Evolutionary conservation across 306 rosid genomes (phyloP), one percentile per base, ranked within the genome.

Genomic region (Fagus crenata): DNA sequence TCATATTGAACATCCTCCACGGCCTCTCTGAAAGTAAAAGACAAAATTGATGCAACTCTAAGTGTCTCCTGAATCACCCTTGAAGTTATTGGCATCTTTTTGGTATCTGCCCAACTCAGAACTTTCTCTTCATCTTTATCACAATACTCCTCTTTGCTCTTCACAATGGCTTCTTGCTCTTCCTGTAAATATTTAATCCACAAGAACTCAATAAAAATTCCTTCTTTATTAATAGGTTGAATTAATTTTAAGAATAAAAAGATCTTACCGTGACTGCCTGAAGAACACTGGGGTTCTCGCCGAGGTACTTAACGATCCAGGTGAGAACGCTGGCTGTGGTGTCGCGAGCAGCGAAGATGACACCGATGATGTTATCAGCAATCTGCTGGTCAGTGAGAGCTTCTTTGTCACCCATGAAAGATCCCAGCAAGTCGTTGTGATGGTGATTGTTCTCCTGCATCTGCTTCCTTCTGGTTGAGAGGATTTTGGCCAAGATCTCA

Each of bases 21-120:
- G 4, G 99, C 99, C 77, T 95, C 99, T 87, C 99, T 88, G 83
- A 95, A 95, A 72, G 97, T 95, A 56, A 95, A 95, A 11, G 99
- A 92, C 73, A 95, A 63, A 85, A 95, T 89, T 60, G 97, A 90
- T 13, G 99, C 99, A 61, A 89, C 89, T 78, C 99, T 84, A 15
- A 95, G 92, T 14, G 99, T 95, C 84, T 95, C 99, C 49, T 95
- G 97, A 78, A 95, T 88, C 60, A 95, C 99, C 75, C 91, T 88
- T 17, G 89, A 81, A 76, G 97, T 95, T 13, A 95, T 73, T 4
- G 92, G 93, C 99, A 95, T 95, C 77, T 83, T 90, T 56, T 80
- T 92, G 14, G 99, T 80, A 77, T 92, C 97, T 77, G 77, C 89
- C 99, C 99, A 95, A 41, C 60, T 87, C 4, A 95, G 87, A 81